Base-by-base conservation (phyloP, 2,329 filamentous ascomycete species). In the Aspergillus brunneoviolaceus region DNA sequence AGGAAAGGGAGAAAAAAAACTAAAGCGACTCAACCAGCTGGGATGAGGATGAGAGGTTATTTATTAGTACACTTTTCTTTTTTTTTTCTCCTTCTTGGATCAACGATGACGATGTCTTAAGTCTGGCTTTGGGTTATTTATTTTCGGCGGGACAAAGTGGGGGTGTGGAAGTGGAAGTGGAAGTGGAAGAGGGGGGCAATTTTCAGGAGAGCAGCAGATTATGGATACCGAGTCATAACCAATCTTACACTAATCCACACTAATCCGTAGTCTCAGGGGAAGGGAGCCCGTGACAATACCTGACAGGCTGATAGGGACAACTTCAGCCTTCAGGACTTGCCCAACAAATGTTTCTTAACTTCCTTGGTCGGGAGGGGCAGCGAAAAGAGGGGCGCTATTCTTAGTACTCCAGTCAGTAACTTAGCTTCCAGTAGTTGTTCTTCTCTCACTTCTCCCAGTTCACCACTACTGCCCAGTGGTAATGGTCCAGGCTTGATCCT, bases 91-190 rank as follows among this genome's bases (percentile, higher is more conserved):
- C 33, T 12, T 35, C 11, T 12, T 51, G 29, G 10, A 27, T 29
- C 6, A 31, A 51, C 9, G 45, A 55, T 55, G 45, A 55, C 45
- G 45, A 47, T 29, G 45, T 48, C 45, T 35, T 48, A 27, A 45
- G 27, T 21, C 49, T 47, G 45, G 25, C 27, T 31, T 51, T n/a
- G 42, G 39, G 45, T 42, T 49, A 57, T 57, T 57, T 50, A 21
- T 45, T 52, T 58, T 58, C 50, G 56, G 57, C 29, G 47, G 60
- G 66, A 51, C 60, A 47, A 21, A 49, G 55, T 55, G 52, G 57
- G 62, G 51, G 51, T 57, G 50, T 12, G 54, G 56, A 29, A 55
- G 50, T 45, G 33, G 45, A 29, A n/a, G 7, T 45, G 33, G 45
- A 29, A n/a, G 7, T 16, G 11, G n/a, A 25, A 29, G 25, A 12